Conservation (phyloP, 768 basidiomycete genomes). For the Collybia mongolica region DNA sequence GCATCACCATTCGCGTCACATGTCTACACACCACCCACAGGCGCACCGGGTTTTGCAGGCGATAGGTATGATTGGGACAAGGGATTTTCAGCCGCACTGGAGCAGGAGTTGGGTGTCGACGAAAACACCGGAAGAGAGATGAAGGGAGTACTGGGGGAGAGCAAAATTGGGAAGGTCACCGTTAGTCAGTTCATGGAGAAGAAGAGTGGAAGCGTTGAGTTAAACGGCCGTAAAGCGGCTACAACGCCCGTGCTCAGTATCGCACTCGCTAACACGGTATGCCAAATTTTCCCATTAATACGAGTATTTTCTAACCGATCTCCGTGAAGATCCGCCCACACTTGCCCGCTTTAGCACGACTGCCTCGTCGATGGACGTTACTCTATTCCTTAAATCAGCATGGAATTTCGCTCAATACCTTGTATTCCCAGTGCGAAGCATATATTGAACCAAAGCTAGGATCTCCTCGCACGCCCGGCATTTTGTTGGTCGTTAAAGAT, state of each 20-base stretch:
- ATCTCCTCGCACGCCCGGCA: constrained; percentile 30
- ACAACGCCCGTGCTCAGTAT: constrained; percentile 53
- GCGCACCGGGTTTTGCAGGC: constrained; percentile 80
- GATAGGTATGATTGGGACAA: constrained; percentile 69
- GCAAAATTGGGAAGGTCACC: constrained; percentile 2
- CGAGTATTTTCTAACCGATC: background rate
- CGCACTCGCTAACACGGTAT: constrained; percentile 59
- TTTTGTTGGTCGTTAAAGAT: constrained; percentile 68
- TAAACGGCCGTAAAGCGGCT: constrained; percentile 53
- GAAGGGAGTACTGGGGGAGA: constrained; percentile 7
- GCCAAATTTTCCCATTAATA: constrained; percentile 17
- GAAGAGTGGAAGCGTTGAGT: constrained; percentile 45
- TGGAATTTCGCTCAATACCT: constrained; percentile 87
- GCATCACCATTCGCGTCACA: constrained; percentile 41
- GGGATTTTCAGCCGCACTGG: constrained; percentile 50
- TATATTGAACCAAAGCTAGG: constrained; percentile 27
- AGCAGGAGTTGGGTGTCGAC: constrained; percentile 10
- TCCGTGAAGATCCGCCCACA: constrained; percentile 60
- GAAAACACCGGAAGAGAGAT: constrained; percentile 5
- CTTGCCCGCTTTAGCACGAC: constrained; percentile 71
- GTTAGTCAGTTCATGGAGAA: constrained; percentile 50
- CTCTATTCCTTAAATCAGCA: constrained; percentile 93
- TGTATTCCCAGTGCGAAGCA: constrained; percentile 67
- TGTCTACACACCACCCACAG: constrained; percentile 37
- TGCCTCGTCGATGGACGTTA: constrained; percentile 72